Base-by-base conservation (phyloP, 2,329 filamentous ascomycete species). In the Pseudocercospora eumusae region DNA sequence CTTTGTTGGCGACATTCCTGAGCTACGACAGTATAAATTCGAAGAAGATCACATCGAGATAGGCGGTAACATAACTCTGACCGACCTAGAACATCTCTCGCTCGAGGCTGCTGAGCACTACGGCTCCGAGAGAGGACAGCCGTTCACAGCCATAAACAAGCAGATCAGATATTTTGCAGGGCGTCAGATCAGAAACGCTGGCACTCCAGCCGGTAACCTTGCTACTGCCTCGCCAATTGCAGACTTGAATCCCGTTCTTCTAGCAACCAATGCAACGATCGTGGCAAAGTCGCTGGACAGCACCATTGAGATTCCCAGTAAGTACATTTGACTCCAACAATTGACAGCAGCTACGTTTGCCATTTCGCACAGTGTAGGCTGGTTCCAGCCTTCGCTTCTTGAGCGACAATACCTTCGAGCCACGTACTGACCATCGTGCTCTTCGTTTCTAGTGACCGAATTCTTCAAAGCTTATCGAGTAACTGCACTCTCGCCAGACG, bases 211-310 rank as follows among this genome's bases (percentile, higher is more conserved):
- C 0, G 95, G 95, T 47, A 99, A 98, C 71, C 78, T 99, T 31
- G 93, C 90, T 1, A 99, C 95, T 0, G 95, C 95, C 0, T 96
- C 92, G 23, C 95, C 95, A 0, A 99, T 98, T 50, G 97, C 93
- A 0, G 95, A 99, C 79, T 79, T 99, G 49, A 99, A 98, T 71
- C 95, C 95, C 0, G 92, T 97, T 0, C 88, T 99, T 56, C 90
- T 97, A 75, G 93, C 92, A 2, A 89, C 92, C 0, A 91, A 93
- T 67, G 89, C 92, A 1, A 86, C 89, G 0, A 77, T 98, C 4
- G 82, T 97, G 20, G 91, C 93, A 4, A 95, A 90, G 74, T 93
- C 91, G 0, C 79, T 89, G 4, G 83, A 82, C 0, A 82, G 88
- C 67, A 90, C 90, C 60, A 90, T 83, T 0, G 89, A 96, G 66